phyloP scores from a whole-genome alignment of 768 basidiomycete genomes.

The Lactarius hengduanensis region DNA sequence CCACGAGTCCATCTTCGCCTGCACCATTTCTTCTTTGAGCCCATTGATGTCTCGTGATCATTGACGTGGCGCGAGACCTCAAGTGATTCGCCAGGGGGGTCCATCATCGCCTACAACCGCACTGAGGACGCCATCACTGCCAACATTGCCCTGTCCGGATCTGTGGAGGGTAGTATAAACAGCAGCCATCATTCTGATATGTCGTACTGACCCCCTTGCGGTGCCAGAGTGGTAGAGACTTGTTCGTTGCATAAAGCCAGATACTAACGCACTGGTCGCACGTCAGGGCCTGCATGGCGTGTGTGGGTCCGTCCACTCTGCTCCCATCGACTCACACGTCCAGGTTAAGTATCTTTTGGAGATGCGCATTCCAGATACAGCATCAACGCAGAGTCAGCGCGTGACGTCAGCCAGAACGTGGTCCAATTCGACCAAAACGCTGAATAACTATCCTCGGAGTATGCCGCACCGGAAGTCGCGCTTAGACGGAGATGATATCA shows the following conservation, averaged over 20 bases:
- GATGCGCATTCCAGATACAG: constrained; percentile 7
- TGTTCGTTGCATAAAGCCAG: neutral
- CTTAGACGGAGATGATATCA: constrained; percentile 26
- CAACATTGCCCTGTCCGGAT: constrained; percentile 4
- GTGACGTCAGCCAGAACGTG: constrained; percentile 28
- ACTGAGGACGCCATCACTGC: constrained; percentile 13
- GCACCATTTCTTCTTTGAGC: constrained; percentile 5
- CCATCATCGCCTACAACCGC: constrained; percentile 8
- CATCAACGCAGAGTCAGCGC: constrained; percentile 3
- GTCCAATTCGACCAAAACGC: constrained; percentile 11
- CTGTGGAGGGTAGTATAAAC: neutral
- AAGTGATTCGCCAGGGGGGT: constrained; percentile 23
- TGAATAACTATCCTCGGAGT: constrained; percentile 5
- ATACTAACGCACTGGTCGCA: neutral
- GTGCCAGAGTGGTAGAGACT: neutral
- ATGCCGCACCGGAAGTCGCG: constrained; percentile 18
- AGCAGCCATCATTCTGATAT: neutral
- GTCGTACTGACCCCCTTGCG: constrained; percentile 1
- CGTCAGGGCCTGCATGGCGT: neutral
- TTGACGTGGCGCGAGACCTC: constrained; percentile 14
- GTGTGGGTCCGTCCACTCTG: constrained; percentile 6
- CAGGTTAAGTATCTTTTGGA: neutral
- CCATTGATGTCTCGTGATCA: constrained; percentile 9
- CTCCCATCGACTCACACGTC: constrained; percentile 3
- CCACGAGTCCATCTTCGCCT: constrained; percentile 16